Base-by-base conservation (phyloP, 805 yeast species). In the Sugiyamaella smithiae region DNA sequence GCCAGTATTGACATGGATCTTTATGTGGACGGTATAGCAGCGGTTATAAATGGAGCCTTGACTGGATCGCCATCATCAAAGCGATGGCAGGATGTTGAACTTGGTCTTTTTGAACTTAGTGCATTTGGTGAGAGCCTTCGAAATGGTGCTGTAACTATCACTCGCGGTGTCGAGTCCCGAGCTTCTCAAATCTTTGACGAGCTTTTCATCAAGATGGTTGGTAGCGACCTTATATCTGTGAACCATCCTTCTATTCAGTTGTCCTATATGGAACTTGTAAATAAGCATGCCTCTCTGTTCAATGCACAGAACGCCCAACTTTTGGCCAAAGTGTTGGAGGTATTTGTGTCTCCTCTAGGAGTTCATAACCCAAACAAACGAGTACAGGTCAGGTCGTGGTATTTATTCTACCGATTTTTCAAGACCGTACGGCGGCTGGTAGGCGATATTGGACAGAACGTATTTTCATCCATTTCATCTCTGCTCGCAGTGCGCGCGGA, bases 361-460 rank as follows among this genome's bases (percentile, higher is more conserved):
- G 77, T 91, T 53, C 89, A 88, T 65, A 88, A 84, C 67, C 72
- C 75, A 4, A 74, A 77, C 56, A 84, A 77, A 50, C 84, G 81
- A 53, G 97, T 90, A 3, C 81, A 89, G 59, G 74, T 80, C 48
- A 81, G 97, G 64, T 77, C 95, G 36, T 93, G 98, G 97, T 91
- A 88, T 64, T 71, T 90, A 54, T 88, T 91, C 58, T 83, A 83
- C 60, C 78, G 95, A 64, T 86, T 90, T 60, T 75, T 89, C 52
- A 88, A 85, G 62, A 71, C 84, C 41, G 83, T 91, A 1, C 84
- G 82, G 61, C 88, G 89, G 31, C 69, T 77, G 43, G 67, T 82
- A 35, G 76, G 82, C 25, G 48, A 67, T 72, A 49, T 72, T 78
- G 59, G 82, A 35, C 80, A 77, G 53, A 73, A 85, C 28, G 74